Conservation (phyloP, 2,329 filamentous ascomycete species). For the Calonectria pseudoreteaudii region DNA sequence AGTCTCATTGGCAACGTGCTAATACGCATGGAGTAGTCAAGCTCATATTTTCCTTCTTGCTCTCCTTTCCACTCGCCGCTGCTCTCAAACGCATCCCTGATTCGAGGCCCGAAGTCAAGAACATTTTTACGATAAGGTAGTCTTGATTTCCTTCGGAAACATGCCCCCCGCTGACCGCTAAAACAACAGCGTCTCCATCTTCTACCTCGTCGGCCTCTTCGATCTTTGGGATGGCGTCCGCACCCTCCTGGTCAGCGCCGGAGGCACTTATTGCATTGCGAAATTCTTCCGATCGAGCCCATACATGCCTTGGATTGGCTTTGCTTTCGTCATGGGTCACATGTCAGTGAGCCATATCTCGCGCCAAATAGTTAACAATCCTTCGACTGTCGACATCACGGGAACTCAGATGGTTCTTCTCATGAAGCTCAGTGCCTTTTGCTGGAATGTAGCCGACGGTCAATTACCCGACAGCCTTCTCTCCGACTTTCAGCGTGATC, state of each 20-base stretch:
- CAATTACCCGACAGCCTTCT: conserved; percentile 81
- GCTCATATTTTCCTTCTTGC: conserved; percentile 87
- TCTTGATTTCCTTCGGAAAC: not conserved
- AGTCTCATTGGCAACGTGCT: conserved; percentile 11
- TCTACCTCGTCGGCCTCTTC: conserved; percentile 94
- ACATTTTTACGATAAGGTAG: conserved; percentile 85
- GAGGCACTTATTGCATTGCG: conserved; percentile 85
- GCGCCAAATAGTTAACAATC: conserved; percentile 77
- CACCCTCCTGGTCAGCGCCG: conserved; percentile 83
- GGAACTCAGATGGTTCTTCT: conserved; percentile 98
- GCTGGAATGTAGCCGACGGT: conserved; percentile 98
- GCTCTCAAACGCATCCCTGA: conserved; percentile 93
- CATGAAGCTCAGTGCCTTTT: conserved; percentile 97
- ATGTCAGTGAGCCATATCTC: conserved; percentile 91
- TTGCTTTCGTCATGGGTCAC: conserved; percentile 94
- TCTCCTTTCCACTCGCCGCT: conserved; percentile 92
- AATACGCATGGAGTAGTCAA: conserved; percentile 74
- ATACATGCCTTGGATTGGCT: conserved; percentile 98
- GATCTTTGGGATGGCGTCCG: conserved; percentile 88
- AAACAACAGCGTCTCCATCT: conserved; percentile 75
- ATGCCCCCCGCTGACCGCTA: conserved; percentile 10
- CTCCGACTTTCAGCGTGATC: conserved; percentile 87
- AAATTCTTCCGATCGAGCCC: conserved; percentile 82
- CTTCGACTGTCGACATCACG: conserved; percentile 84
- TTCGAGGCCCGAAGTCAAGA: conserved; percentile 84